Base-by-base conservation (phyloP, 2,329 filamentous ascomycete genomes). In the Helotiales sp. region DNA sequence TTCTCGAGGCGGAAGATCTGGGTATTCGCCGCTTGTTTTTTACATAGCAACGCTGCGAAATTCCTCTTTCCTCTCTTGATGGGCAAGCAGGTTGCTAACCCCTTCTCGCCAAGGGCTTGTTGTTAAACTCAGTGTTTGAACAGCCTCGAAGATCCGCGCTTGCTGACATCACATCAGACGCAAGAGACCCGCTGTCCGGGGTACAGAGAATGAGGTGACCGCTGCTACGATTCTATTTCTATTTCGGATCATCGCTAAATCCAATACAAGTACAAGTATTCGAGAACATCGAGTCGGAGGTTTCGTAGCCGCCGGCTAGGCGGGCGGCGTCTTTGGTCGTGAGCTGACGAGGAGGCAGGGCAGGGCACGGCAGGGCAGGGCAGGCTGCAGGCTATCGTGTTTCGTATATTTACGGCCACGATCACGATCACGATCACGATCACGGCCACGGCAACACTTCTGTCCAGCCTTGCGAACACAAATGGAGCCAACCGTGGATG, bases 21-120 rank as follows among this genome's bases (percentile, higher is more conserved):
- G 40, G 20, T 45, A 45, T 45, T 45, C 20, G 40, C 40, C 40
- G 40, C 40, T n/a, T 45, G 17, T n/a, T 45, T 45, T 45, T 45
- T 45, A 5, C 11, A 20, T 6, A 45, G 17, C 10, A 20, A 1
- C 54, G 30, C 54, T 40, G 11, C 24, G 20, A 17, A 40, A 24
- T 57, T 34, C 54, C 30, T 22, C 8, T 20, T 57, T n/a, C n/a
- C n/a, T n/a, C n/a, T n/a, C n/a, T n/a, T 37, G 20, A 24, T 20
- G 20, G n/a, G n/a, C 20, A 8, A 26, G 11, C 20, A 24, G 13
- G 3, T 57, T 11, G 54, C 15, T 24, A 30, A 34, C 11, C 6
- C 15, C 34, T 45, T 45, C 40, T 45, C 32, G 54, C 30, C 54
- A 57, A 57, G 54, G 54, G 32, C 54, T 57, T 57, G 54, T 57